Evolutionary conservation across 805 yeast genomes (phyloP), one percentile per base, ranked within the genome.

Genomic region (Teunomyces cretensis): DNA sequence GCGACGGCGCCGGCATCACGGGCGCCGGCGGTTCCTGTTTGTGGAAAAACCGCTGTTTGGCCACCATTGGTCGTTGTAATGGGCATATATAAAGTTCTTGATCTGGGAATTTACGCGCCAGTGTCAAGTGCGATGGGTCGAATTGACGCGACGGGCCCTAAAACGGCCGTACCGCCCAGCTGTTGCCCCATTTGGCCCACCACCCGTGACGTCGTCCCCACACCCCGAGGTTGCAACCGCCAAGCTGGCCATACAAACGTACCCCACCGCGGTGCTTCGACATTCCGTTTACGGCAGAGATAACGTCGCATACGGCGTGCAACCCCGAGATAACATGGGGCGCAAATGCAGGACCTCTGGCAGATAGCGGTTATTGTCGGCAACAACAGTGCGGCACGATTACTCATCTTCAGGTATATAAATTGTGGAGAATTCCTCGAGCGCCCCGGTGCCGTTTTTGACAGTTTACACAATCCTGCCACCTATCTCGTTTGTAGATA

Each of bases 31-130:
- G 28, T 24, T 12, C 11, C n/a, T 35, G 38, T 22, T 35, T 35
- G n/a, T 35, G 38, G 17, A 35, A 35, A 13, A 35, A 35, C 19
- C 38, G 24, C 13, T 35, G 38, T 22, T 35, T 35, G 8, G n/a
- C 26, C 16, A 35, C 38, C 38, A 35, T 35, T 12, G 11, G 9
- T 11, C 8, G 12, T 11, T 9, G 8, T 26, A 3, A 5, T 5
- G 22, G 22, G 22, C 22, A 19, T 19, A 4, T 19, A 19, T 4
- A 19, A 19, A 19, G n/a, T 15, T 31, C 33, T 35, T 35, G 38
- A 35, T 35, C 38, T 35, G 26, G 26, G 6, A 33, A 33, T 17
- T 12, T 35, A 22, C 38, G 38, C 38, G 38, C 28, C 22, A 19
- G 17, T 22, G n/a, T 11, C 4, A 9, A 5, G 28, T 26, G 28